Conservation (phyloP, 805 yeast species). For the Ogataea parapolymorpha region DNA sequence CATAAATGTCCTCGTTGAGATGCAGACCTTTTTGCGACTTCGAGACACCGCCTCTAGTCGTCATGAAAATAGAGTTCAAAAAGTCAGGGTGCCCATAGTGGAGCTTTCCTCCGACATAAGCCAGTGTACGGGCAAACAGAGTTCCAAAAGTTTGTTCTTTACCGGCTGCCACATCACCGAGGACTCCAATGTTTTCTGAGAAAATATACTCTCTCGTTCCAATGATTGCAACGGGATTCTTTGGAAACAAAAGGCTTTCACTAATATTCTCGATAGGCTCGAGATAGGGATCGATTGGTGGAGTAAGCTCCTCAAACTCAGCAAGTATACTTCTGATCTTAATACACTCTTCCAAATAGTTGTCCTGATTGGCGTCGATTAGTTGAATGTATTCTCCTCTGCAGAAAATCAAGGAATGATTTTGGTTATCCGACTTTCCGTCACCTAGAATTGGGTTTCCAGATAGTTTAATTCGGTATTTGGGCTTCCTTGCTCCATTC, state of each 20-base stretch:
- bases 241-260: conserved; percentile 18
- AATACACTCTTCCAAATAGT: conserved; percentile 76
- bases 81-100: conserved; percentile 90
- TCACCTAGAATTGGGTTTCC: conserved; percentile 85
- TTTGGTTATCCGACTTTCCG: conserved; percentile 83
- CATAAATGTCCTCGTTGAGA: conserved; percentile 81
- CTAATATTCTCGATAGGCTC: conserved; percentile 14
- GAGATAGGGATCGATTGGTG: conserved; percentile 27
- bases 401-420: conserved; percentile 68
- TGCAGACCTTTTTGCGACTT: conserved; percentile 83
- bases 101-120: conserved; percentile 76
- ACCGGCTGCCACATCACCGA: conserved; percentile 86
- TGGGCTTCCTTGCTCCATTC: conserved; percentile 57
- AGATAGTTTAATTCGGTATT: conserved; percentile 60
- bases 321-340: conserved; percentile 72
- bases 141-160: conserved; percentile 89
- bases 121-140: conserved; percentile 75
- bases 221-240: conserved; percentile 71
- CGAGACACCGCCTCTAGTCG: conserved; percentile 83
- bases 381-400: conserved; percentile 81
- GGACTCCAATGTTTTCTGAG: conserved; percentile 76
- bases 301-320: conserved; percentile 62
- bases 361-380: conserved; percentile 82
- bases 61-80: conserved; percentile 70
- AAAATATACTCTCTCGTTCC: conserved; percentile 84